Conservation (phyloP, 1,284 basidiomycete species). For the Austroboletus rostrupii region DNA sequence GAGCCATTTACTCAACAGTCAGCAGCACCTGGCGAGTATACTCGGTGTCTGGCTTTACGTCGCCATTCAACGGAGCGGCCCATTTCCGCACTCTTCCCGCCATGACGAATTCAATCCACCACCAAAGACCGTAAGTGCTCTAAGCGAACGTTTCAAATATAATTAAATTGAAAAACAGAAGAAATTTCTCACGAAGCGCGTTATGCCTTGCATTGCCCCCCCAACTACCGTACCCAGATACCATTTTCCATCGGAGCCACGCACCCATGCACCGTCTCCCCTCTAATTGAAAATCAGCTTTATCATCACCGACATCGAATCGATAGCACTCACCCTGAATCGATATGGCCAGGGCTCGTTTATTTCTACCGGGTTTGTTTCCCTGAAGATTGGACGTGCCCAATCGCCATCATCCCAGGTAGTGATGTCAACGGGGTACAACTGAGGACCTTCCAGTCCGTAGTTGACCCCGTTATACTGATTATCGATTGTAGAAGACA, state of each 20-base stretch:
- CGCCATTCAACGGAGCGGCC: constrained; percentile 57
- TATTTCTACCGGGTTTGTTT: constrained; percentile 35
- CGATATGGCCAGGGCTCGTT: constrained; percentile 53
- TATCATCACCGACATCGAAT: background rate
- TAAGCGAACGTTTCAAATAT: constrained; percentile 23
- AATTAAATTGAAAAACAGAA: background rate
- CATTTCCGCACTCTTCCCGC: constrained; percentile 44
- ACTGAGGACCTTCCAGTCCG: background rate
- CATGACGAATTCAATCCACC: constrained; percentile 43
- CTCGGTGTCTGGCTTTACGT: constrained; percentile 54
- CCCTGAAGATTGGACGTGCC: constrained; percentile 15
- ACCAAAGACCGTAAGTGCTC: constrained; percentile 45
- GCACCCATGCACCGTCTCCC: constrained; percentile 53
- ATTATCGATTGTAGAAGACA: no score
- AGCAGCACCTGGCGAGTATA: constrained; percentile 38
- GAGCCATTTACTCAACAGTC: no score
- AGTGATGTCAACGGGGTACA: constrained; percentile 22
- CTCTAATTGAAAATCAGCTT: constrained; percentile 28
- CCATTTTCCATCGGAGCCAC: constrained; percentile 48
- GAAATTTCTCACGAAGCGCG: constrained; percentile 39
- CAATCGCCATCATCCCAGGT: constrained; percentile 27
- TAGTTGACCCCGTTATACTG: no score
- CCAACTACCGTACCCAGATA: constrained; percentile 46
- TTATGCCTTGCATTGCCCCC: constrained; percentile 40
- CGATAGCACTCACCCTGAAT: constrained; percentile 39